Evolutionary conservation across 441 rosid species (phyloP), one percentile per base, ranked within the genome.

Genomic region (Arabidopsis lyrata): DNA sequence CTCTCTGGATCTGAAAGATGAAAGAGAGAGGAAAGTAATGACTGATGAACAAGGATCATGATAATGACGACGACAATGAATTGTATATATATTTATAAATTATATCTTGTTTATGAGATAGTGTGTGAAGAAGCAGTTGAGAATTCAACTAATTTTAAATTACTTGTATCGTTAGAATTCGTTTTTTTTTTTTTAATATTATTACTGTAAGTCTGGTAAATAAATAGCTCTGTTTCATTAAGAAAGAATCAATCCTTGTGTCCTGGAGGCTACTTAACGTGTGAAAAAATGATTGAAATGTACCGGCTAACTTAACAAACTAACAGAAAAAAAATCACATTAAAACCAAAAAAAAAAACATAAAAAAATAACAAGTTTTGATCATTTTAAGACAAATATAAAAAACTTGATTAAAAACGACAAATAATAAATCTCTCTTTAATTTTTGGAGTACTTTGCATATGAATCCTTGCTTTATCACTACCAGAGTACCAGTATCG

Each of bases 121-220:
- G 66, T 56, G 66, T 76, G 45, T 7, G 65, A 63, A 47, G 75
- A 70, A 56, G 47, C 61, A 76, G 62, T 63, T 76, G 66, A 47
- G 47, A 69, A 27, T 53, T 45, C 65, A 18, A 53, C 58, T 12
- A 44, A 53, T 42, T 52, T 2, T 68, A 63, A 44, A 45, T 29
- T 60, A n/a, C 0, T 35, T 54, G 3, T 74, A 15, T 57, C 45
- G 64, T 50, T 66, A 8, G 22, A 50, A 38, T 20, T 41, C 18
- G 34, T 42, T 8, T 14, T 61, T 35, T 48, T 27, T 27, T 4
- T 27, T 22, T 22, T 3, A 27, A 0, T 53, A 20, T 53, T 14
- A 11, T 14, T 18, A 15, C 8, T 49, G 27, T 24, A 24, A 10
- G 6, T 15, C 12, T 27, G 18, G 35, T 53, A 5, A 13, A 3